Evolutionary conservation across 2,329 filamentous ascomycete genomes (phyloP).

Genomic region (Neodidymelliopsis sp.): DNA sequence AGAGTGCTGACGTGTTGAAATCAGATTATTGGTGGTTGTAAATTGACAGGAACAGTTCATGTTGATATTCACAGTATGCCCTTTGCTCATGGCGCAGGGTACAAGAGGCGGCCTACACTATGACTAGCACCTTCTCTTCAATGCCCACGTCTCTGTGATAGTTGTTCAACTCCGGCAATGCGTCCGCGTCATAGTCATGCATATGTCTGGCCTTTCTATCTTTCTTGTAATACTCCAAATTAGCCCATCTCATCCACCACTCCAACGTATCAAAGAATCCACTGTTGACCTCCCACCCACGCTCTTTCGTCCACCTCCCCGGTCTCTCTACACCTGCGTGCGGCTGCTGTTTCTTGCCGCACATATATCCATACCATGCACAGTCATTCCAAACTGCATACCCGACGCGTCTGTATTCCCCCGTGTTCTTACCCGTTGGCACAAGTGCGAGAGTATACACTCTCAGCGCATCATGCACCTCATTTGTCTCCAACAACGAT

Average conservation of each 20-base stretch:
- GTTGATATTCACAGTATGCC: no score
- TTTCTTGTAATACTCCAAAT: constrained; percentile 5
- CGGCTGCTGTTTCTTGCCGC: background rate
- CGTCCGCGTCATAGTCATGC: background rate
- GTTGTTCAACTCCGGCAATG: background rate
- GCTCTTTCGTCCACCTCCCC: background rate
- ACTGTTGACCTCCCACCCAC: background rate
- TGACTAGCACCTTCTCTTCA: no score
- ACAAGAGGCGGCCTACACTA: no score
- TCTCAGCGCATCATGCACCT: no score
- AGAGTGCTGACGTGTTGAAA: no score
- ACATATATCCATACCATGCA: constrained; percentile 4
- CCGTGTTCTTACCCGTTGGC: background rate
- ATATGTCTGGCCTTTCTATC: background rate
- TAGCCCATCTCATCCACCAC: constrained; percentile 1
- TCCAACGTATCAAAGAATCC: background rate
- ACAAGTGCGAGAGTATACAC: no score
- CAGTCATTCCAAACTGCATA: constrained; percentile 5
- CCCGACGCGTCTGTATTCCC: constrained; percentile 1
- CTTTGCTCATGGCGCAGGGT: no score
- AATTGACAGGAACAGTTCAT: no score
- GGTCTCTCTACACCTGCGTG: background rate
- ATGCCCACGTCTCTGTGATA: background rate
- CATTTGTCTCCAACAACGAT: no score
- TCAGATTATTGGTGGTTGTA: no score